Evolutionary conservation across 192 early-diverging fungal species (phyloP).

Genomic region (Coemansia umbellata): DNA sequence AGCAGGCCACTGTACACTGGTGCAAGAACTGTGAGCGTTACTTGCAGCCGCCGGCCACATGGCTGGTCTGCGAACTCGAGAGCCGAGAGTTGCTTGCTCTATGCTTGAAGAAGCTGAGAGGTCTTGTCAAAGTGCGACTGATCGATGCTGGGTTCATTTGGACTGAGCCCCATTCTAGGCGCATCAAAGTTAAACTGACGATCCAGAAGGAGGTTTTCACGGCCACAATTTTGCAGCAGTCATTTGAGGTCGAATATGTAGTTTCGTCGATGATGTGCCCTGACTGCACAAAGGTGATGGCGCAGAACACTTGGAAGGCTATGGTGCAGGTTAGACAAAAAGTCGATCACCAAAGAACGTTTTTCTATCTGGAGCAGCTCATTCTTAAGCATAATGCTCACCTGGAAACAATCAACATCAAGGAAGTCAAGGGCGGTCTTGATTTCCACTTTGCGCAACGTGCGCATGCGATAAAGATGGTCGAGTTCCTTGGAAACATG

Average conservation of each 20-base stretch:
- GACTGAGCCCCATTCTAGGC: slow-evolving; percentile 90
- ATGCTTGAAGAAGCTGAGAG: slow-evolving; percentile 89
- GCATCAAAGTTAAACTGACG: slow-evolving; percentile 96
- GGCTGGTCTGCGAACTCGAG: slow-evolving; percentile 87
- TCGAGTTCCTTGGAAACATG: slow-evolving; percentile 86
- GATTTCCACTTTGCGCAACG: slow-evolving; percentile 95
- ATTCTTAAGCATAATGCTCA: slow-evolving; percentile 97
- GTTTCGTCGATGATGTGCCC: slow-evolving; percentile 92
- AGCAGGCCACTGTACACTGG: slow-evolving; percentile 92
- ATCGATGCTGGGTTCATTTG: slow-evolving; percentile 98
- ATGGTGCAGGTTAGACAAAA: slow-evolving; percentile 98
- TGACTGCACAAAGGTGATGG: slow-evolving; percentile 91
- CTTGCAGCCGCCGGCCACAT: slow-evolving; percentile 87
- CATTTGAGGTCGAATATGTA: slow-evolving; percentile 93
- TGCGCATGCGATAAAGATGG: slow-evolving; percentile 90
- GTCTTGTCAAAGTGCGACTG: slow-evolving; percentile 87
- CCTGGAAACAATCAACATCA: slow-evolving; percentile 97
- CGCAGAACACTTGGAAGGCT: slow-evolving; percentile 98
- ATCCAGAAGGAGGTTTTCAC: slow-evolving; percentile 99
- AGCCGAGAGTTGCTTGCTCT: slow-evolving; percentile 85
- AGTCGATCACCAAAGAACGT: slow-evolving; percentile 96
- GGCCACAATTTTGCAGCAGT: slow-evolving; percentile 91
- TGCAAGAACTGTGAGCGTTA: slow-evolving; percentile 97
- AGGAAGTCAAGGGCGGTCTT: slow-evolving; percentile 91
- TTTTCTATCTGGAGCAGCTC: slow-evolving; percentile 96